Percentiles rank a stretch among this genome's conserved stretches.
Evolutionary conservation across 176 grass and related monocot species (phyloP).

Genomic region (Chloris gayana): DNA sequence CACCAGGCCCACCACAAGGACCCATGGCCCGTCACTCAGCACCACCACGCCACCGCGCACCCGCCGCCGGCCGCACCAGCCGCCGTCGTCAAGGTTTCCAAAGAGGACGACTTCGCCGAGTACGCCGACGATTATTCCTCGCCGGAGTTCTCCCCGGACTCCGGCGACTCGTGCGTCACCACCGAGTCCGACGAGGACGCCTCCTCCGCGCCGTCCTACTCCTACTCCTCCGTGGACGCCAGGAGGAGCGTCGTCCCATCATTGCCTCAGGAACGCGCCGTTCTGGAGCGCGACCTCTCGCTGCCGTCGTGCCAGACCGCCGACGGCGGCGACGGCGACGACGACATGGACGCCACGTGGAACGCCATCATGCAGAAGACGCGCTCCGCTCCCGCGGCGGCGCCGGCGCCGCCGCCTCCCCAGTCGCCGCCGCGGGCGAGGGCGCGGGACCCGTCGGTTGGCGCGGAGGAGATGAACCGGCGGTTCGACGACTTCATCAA

Average conservation of each 20-base stretch:
- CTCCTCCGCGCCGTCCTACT: constrained; percentile 13
- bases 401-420: neutral
- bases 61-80: neutral
- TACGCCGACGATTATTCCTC: neutral
- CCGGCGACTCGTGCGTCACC: constrained; percentile 67
- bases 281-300: neutral
- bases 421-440: constrained; percentile 6
- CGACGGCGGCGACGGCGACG: constrained; percentile 39
- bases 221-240: constrained; percentile 12
- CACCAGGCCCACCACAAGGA: constrained; percentile 34
- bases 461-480: constrained; percentile 67
- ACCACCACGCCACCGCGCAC: neutral
- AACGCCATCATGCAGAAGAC: constrained; percentile 79
- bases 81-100: neutral
- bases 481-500: constrained; percentile 90
- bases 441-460: constrained; percentile 45
- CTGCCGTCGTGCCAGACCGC: neutral
- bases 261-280: neutral
- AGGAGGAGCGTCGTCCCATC: constrained; percentile 24
- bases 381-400: constrained; percentile 14
- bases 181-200: constrained; percentile 54
- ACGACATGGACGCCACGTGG: constrained; percentile 86
- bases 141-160: constrained; percentile 35
- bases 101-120: neutral
- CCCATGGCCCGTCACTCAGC: neutral